These are phyloP conservation scores for Cutaneotrichosporon arboriforme DNA, from an alignment of 1,284 basidiomycete species.

Conservation along the genomic window DNA sequence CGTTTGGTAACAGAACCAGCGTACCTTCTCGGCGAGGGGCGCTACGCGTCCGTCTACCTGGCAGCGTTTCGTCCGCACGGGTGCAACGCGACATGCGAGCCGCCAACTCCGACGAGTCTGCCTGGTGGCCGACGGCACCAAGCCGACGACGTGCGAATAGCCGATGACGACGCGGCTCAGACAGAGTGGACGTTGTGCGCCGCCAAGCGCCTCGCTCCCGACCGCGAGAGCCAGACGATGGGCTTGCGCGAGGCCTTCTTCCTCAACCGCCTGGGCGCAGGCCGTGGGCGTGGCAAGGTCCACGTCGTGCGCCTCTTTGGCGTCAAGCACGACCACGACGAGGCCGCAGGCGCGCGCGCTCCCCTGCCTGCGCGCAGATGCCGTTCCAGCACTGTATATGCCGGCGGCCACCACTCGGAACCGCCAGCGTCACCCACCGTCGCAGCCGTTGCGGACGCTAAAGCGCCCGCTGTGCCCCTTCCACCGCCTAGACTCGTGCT, in stretches of 20 bases:
- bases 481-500: constrained; percentile 32
- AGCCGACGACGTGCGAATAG: neutral
- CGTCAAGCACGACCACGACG: constrained; percentile 37
- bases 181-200: constrained; percentile 47
- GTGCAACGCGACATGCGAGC: neutral
- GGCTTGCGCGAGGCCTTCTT: constrained; percentile 51
- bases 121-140: neutral
- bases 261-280: constrained; percentile 41
- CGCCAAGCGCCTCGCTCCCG: constrained; percentile 48
- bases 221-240: constrained; percentile 49
- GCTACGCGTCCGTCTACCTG: constrained; percentile 50
- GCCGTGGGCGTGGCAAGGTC: constrained; percentile 21
- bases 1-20: constrained; percentile 35
- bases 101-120: neutral
- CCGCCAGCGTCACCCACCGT: neutral
- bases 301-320: constrained; percentile 40
- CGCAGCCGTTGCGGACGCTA: neutral
- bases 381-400: constrained; percentile 11
- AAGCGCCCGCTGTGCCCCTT: neutral
- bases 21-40: constrained; percentile 49
- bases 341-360: neutral
- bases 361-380: constrained; percentile 3
- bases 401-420: neutral
- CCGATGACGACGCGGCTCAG: constrained; percentile 1
- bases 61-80: constrained; percentile 33